A percentile compares a stretch with the other conserved stretches of the same genome.
These are phyloP conservation scores for Pseudodiploospora longispora DNA, from an alignment of 2,329 filamentous ascomycete genomes.

Conservation along the genomic window DNA sequence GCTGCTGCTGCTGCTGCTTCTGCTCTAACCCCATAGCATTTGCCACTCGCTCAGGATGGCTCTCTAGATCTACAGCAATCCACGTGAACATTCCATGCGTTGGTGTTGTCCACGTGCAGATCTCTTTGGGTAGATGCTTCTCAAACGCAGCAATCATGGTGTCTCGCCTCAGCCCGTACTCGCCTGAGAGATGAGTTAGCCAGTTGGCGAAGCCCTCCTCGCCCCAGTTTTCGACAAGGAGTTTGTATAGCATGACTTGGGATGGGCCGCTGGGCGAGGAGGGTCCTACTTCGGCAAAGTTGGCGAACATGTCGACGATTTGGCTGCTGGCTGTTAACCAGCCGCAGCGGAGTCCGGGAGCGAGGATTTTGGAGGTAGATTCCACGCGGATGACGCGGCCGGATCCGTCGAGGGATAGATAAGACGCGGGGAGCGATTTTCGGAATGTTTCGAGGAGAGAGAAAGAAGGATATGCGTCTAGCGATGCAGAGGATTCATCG, in stretches of 20 bases:
- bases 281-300: constrained; percentile 67
- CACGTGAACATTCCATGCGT: constrained; percentile 84
- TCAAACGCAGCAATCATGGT: constrained; percentile 35
- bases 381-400: constrained; percentile 79
- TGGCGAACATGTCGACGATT: constrained; percentile 66
- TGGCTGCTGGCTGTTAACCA: constrained; percentile 80
- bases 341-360: constrained; percentile 66
- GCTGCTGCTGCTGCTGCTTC: constrained; percentile 23
- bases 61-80: constrained; percentile 51
- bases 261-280: constrained; percentile 73
- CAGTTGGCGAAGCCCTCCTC: constrained; percentile 80
- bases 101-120: constrained; percentile 68
- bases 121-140: constrained; percentile 56
- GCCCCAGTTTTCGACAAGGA: constrained; percentile 83
- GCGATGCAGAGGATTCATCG: constrained; percentile 13
- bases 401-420: constrained; percentile 24
- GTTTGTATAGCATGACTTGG: constrained; percentile 71
- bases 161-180: constrained; percentile 49
- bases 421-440: constrained; percentile 15
- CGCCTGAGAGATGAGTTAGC: constrained; percentile 65
- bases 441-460: background rate
- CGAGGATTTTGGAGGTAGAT: constrained; percentile 79
- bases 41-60: too few relatives aligned
- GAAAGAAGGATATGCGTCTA: background rate
- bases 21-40: too few relatives aligned